Percentiles rank a stretch among this genome's conserved stretches.
Conservation (phyloP, 2,329 filamentous ascomycete genomes). For the Cercospora sp. region DNA sequence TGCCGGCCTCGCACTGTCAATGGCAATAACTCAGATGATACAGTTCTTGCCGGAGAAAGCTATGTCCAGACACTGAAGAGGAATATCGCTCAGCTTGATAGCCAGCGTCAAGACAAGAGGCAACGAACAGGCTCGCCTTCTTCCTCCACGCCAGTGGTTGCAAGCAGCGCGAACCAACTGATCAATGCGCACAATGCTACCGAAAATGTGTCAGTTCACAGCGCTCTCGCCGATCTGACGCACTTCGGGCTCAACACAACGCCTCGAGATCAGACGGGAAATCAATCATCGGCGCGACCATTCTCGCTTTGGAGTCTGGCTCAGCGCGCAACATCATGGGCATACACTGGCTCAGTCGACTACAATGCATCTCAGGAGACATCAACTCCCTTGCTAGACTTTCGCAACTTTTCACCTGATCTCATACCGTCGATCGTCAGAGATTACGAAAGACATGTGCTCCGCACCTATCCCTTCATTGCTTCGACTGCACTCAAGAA, state of each 20-base stretch:
- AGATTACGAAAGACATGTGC: neutral
- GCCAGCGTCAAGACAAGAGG: neutral
- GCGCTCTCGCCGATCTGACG: constrained; percentile 4
- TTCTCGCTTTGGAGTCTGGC: neutral
- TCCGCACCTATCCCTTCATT: constrained; percentile 7
- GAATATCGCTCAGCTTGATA: constrained; percentile 1
- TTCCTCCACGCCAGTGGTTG: neutral
- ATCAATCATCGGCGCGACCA: neutral
- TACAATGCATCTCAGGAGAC: neutral
- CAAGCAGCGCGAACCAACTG: neutral
- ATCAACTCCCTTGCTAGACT: neutral
- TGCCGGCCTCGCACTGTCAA: neutral
- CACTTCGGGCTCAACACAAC: constrained; percentile 9
- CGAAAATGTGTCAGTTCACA: neutral
- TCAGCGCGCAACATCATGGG: neutral
- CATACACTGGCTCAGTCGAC: neutral
- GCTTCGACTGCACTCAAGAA: neutral
- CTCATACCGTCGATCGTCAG: neutral
- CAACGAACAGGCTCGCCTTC: neutral
- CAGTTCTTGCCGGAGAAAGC: neutral
- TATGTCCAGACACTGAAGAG: constrained; percentile 6
- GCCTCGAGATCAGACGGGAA: neutral
- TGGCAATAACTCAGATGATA: neutral
- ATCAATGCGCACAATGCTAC: neutral
- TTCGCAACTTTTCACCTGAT: neutral